These are phyloP conservation scores for Solanum verrucosum DNA, from an alignment of 257 asterid species.

Conservation along the genomic window DNA sequence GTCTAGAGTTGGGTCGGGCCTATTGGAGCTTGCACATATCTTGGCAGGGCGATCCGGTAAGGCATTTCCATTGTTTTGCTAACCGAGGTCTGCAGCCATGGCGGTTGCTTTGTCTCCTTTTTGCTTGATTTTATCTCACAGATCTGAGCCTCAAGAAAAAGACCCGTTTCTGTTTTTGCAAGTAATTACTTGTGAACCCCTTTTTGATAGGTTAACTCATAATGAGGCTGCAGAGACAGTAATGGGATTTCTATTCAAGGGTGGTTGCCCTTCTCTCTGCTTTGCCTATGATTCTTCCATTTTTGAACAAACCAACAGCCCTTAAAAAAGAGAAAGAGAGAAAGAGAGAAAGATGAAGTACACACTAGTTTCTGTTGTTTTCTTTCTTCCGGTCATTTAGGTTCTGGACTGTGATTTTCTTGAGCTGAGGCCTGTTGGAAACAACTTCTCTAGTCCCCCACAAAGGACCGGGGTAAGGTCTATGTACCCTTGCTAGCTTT, in stretches of 20 bases:
- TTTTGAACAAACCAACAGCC: conserved; percentile 7
- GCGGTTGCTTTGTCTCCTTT: neutral
- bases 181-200: neutral
- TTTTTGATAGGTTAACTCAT: neutral
- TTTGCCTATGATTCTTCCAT: conserved; percentile 9
- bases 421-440: neutral
- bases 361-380: neutral
- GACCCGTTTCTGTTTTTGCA: neutral
- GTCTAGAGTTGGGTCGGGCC: neutral
- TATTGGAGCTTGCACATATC: neutral
- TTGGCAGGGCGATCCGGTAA: neutral
- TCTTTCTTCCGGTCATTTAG: neutral
- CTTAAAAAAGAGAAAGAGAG: neutral
- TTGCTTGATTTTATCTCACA: neutral
- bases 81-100: neutral
- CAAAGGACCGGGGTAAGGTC: neutral
- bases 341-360: neutral
- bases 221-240: neutral
- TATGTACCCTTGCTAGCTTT: neutral
- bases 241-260: conserved; percentile 21
- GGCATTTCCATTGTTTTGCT: neutral
- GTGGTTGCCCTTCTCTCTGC: conserved; percentile 45
- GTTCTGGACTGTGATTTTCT: neutral
- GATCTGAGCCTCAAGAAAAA: neutral
- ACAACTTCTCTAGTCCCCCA: neutral